phyloP scores from a whole-genome alignment of 176 grass and related monocot genomes.

The Musa schizocarpa region DNA sequence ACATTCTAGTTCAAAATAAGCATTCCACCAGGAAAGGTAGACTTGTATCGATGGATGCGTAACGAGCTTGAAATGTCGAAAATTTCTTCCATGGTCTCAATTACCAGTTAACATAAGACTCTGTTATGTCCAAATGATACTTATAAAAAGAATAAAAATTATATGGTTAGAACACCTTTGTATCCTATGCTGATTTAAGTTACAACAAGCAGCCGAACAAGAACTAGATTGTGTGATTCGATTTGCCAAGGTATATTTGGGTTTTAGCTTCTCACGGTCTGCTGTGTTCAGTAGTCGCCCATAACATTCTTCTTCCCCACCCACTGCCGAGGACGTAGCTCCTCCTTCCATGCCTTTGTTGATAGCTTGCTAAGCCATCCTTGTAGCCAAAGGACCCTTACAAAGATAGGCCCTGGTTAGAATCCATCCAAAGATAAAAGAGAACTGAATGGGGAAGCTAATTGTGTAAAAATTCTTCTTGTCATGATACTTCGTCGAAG shows the following conservation, averaged over 20 bases:
- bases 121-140: too few relatives aligned
- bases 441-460: too few relatives aligned
- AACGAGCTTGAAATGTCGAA: too few relatives aligned
- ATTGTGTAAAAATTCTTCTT: too few relatives aligned
- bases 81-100: background rate
- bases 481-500: background rate
- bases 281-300: conserved; percentile 57
- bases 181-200: too few relatives aligned
- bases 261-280: conserved; percentile 86
- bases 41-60: too few relatives aligned
- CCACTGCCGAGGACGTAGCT: conserved; percentile 34
- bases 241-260: conserved; percentile 70
- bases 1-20: too few relatives aligned
- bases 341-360: conserved; percentile 52
- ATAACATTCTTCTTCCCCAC: conserved; percentile 76
- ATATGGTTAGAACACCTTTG: too few relatives aligned
- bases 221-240: too few relatives aligned
- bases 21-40: too few relatives aligned
- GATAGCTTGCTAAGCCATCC: conserved; percentile 89
- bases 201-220: too few relatives aligned
- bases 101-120: background rate
- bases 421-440: background rate
- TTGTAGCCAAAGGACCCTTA: conserved; percentile 71
- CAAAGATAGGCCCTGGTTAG: background rate
- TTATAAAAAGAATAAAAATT: too few relatives aligned